These are phyloP conservation scores for Chytriomyces confervae DNA, from an alignment of 192 early-diverging fungal species.

Conservation along the genomic window DNA sequence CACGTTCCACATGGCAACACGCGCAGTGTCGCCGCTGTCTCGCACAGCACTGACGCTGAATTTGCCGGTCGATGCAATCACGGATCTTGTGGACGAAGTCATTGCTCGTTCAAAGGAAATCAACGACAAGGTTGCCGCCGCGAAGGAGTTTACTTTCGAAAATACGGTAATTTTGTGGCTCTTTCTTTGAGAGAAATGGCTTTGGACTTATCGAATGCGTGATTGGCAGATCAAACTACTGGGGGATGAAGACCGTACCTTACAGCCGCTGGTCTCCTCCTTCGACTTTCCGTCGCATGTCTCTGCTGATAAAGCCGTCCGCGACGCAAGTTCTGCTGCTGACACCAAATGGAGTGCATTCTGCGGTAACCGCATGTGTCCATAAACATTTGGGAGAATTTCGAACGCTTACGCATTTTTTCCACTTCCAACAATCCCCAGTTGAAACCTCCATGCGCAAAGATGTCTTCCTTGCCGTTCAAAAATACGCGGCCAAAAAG, in stretches of 20 bases:
- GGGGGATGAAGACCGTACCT: conserved; percentile 2
- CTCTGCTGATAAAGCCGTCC: conserved; percentile 38
- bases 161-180: conserved; percentile 9
- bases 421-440: background rate
- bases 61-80: background rate
- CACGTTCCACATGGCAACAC: background rate
- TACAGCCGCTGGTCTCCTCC: conserved; percentile 5
- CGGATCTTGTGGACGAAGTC: conserved; percentile 11
- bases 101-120: conserved; percentile 12
- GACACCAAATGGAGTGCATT: conserved; percentile 22
- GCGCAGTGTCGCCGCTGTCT: background rate
- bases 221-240: conserved; percentile 7
- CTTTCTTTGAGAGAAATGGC: too few species aligned
- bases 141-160: conserved; percentile 7
- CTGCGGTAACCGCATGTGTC: conserved; percentile 15
- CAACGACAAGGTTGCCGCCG: conserved; percentile 16
- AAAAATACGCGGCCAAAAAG: conserved; percentile 31
- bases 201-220: background rate
- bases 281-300: conserved; percentile 45
- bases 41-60: background rate
- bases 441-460: conserved; percentile 47
- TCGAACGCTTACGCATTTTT: background rate
- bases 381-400: conserved; percentile 3
- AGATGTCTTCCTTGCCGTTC: conserved; percentile 42
- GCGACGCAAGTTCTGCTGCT: conserved; percentile 43